Evolutionary conservation across 1,139 yeast species (phyloP), one percentile per base, ranked within the genome.

Genomic region (Blastobotrys niveus): DNA sequence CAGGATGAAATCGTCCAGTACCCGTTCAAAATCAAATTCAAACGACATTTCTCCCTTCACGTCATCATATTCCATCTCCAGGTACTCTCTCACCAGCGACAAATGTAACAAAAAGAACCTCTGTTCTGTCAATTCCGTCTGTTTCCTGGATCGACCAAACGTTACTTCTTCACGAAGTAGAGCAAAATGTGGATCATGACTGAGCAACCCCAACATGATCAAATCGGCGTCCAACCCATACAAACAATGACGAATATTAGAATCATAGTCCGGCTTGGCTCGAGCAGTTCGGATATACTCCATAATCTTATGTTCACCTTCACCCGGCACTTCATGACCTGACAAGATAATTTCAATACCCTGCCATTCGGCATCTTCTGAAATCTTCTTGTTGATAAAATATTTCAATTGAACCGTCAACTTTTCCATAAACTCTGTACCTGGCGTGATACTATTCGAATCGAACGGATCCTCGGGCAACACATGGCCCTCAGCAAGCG

Each of bases 281-380:
- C 95, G 77, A 65, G 85, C 87, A 42, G 82, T 74, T 57, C 98
- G 79, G 55, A 93, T 85, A 60, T 83, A 88, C 54, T 84, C 85
- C 98, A 91, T 93, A 56, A 91, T 82, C 63, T 91, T 91, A 70
- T 91, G 99, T 66, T 91, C 99, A 60, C 99, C 99, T 71, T 91
- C 99, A 48, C 99, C 99, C 1, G 99, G 98, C 10, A 89, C 97
- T 26, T 94, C 91, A 41, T 95, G 96, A 56, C 94, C 99, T 60
- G 95, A 84, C 40, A 91, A 78, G 31, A 91, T 78, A 24, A 91
- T 82, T 57, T 86, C 89, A 37, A 91, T 70, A 43, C 80, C 73
- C 38, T 82, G 83, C 98, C 98, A 91, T 38, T 88, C 88, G 2
- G 95, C 83, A 62, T 91, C 99, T 32, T 77, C 79, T 3, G 88